Base-by-base conservation (phyloP, 129 eudicot species). In the Flaveria brownii region DNA sequence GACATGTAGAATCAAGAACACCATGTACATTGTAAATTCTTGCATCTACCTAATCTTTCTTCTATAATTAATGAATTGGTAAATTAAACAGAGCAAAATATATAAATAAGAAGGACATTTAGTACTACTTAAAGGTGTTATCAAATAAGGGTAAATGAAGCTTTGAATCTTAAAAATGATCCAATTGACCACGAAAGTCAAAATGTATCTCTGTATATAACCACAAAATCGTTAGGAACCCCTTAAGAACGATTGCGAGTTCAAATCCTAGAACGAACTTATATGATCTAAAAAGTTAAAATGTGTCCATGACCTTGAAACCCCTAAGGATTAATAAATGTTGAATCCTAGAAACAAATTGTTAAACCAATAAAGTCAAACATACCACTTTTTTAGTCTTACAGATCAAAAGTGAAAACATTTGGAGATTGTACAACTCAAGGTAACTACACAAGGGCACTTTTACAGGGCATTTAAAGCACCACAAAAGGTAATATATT, bases 401-500 rank as follows among this genome's bases (percentile, higher is more conserved):
- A 49, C 10, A 45, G 22, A 22, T 43, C 25, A 30, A 65, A 54
- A n/a, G 9, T 30, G 43, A 70, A 77, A 73, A 47, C 51, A 15
- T 45, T 54, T 30, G 43, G 36, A 30, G 47, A 83, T 59, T 73
- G 28, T 26, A 72, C 74, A 70, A 56, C 63, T 74, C 71, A 47
- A 51, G 76, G 80, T 75, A 71, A 79, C 79, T 79, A 62, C 73
- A 56, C 75, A 49, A 83, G 22, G 70, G 77, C 59, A 49, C 41
- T 57, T 79, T 82, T 78, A 51, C 86, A 78, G 86, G 9, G 86
- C 82, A 79, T 70, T 71, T 56, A 76, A 65, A 57, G 8, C 77
- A 74, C 69, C 54, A 74, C 66, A 69, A 73, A 77, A 73, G 77
- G 85, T 73, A 20, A 61, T 52, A 71, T 77, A 80, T 71, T 59